A percentile compares a stretch with the other conserved stretches of the same genome.
Conservation (phyloP, 805 yeast genomes). For the Myxozyma vanderwaltii region DNA sequence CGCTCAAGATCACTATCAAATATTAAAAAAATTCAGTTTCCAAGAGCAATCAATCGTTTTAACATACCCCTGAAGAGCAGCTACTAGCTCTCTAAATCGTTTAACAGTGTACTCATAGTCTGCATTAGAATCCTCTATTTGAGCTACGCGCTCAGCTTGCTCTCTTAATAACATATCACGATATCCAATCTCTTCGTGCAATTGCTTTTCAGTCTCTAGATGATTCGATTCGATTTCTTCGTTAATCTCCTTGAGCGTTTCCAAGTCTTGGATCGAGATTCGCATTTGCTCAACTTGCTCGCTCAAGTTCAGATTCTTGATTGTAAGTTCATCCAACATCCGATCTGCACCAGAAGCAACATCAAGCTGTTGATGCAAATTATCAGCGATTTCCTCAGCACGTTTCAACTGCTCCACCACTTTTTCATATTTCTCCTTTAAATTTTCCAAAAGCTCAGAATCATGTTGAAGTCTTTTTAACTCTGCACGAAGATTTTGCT, state of each 20-base stretch:
- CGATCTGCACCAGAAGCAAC: constrained; percentile 43
- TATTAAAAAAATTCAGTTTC: neutral
- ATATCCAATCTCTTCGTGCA: constrained; percentile 45
- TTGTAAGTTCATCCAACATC: constrained; percentile 45
- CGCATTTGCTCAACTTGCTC: constrained; percentile 45
- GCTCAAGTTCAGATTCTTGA: constrained; percentile 45
- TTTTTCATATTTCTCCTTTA: constrained; percentile 18
- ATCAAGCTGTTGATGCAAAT: constrained; percentile 41
- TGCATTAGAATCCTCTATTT: constrained; percentile 22
- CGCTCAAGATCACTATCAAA: constrained; percentile 34
- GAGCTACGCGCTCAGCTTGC: constrained; percentile 19
- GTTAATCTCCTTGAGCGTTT: constrained; percentile 55
- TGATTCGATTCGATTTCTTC: constrained; percentile 55
- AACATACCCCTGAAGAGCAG: constrained; percentile 34
- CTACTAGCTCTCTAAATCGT: constrained; percentile 39
- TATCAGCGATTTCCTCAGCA: constrained; percentile 24
- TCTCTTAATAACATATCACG: constrained; percentile 28
- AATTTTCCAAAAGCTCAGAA: constrained; percentile 1
- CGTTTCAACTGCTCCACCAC: constrained; percentile 11
- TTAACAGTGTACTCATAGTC: constrained; percentile 31
- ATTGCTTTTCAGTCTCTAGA: constrained; percentile 48
- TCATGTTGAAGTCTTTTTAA: constrained; percentile 32
- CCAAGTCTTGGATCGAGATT: constrained; percentile 52
- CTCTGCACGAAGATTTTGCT: constrained; percentile 29
- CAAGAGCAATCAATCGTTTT: no score